Evolutionary conservation across 2,329 filamentous ascomycete genomes (phyloP), one percentile per base, ranked within the genome.

Genomic region (Colletotrichum sp.): DNA sequence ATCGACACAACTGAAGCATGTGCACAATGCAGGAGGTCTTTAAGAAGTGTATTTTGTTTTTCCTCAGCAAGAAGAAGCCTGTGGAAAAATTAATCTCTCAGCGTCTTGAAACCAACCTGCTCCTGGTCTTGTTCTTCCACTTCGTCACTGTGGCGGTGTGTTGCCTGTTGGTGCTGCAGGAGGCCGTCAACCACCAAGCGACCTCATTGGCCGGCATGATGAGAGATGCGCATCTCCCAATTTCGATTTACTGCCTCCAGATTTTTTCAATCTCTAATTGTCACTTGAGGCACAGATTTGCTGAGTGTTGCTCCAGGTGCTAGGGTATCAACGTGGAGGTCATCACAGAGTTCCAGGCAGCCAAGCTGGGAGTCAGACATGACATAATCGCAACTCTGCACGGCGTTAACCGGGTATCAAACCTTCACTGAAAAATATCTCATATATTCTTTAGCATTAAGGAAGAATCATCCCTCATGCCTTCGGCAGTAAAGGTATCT

Each of bases 11-110:
- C 1, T 36, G 34, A 36, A 36, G 34, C 34, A 36, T 36, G 34
- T 36, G 34, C 34, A 0, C 34, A 36, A 36, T 36, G 0, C 34
- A 36, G 34, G 36, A 44, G 16, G 16, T 44, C 36, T n/a, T 44
- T 6, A n/a, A 18, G 32, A 15, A 34, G 6, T n/a, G n/a, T 21
- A 7, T 52, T 15, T 52, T 21, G 0, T 13, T 8, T 21, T 3
- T 24, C 2, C 10, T 13, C 1, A 24, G 18, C 10, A 52, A 52
- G n/a, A 21, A 24, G 44, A 52, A 21, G n/a, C 44, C 10, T 13
- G n/a, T 52, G 44, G 5, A 0, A 52, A 21, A 2, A 52, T 52
- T 2, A 4, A 13, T 8, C 5, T 52, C 0, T 21, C 44, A 0
- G 2, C 6, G 6, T 24, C 44, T 52, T 8, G 44, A 8, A 21